Evolutionary conservation across 148 eudicot genomes (phyloP), one percentile per base, ranked within the genome.

Genomic region (Rheum nobile): DNA sequence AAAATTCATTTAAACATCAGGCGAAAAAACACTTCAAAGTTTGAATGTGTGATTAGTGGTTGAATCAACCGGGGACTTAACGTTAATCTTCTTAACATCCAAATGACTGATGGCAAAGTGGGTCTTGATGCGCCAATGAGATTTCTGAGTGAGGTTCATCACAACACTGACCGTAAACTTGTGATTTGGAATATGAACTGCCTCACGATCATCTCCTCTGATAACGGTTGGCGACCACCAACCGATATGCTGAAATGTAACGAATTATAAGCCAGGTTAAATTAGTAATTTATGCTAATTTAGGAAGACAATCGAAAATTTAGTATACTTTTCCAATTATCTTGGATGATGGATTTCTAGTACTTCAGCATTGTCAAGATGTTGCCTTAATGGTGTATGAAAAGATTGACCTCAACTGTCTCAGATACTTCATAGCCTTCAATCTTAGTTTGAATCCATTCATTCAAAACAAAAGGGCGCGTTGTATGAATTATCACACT

Each of bases 161-260:
- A 93, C 95, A 77, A 93, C 92, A 81, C 88, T 93, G 76, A 93
- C 86, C 0, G 98, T 93, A 59, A 93, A 91, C 82, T 93, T 89
- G 84, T 93, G 92, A 80, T 91, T 93, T 44, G 98, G 98, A 73
- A 93, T 89, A 83, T 93, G 92, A 79, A 93, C 87, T 41, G 95
- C 98, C 82, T 93, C 97, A 79, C 98, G 92, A 69, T 93, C 94
- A 71, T 93, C 98, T 21, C 98, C 98, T 80, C 98, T 86, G 75
- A 93, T 79, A 71, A 91, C 81, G 29, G 98, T 93, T 47, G 98
- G 98, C 61, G 98, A 91, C 97, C 97, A 93, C 98, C 98, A 93
- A 22, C 98, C 98, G 52, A 93, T 94, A 80, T 86, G 97, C 98
- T 93, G 86, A 74, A 76, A 43, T 21, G 32, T n/a, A n/a, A n/a